Conservation (phyloP, 176 grass and related monocot genomes). For the Juncus inflexus region DNA sequence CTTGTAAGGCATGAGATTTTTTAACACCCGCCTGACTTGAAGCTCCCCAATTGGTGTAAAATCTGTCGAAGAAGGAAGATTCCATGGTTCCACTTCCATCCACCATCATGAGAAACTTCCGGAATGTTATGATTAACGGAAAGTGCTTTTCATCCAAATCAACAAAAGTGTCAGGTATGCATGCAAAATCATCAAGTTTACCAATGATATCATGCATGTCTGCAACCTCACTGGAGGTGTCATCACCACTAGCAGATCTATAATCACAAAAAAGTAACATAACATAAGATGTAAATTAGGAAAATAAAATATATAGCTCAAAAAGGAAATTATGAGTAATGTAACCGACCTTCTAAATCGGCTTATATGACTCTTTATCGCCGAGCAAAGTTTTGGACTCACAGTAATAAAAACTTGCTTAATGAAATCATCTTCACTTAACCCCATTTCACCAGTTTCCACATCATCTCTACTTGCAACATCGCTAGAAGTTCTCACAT, state of each 20-base stretch:
- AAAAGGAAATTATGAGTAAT: neutral
- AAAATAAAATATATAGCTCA: too few relatives aligned
- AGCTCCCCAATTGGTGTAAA: constrained; percentile 30
- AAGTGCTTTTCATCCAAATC: constrained; percentile 31
- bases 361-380: constrained; percentile 52
- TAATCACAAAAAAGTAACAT: too few relatives aligned
- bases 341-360: constrained; percentile 40
- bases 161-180: constrained; percentile 57
- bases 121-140: constrained; percentile 62
- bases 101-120: constrained; percentile 82
- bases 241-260: too few relatives aligned
- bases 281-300: too few relatives aligned
- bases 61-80: constrained; percentile 63
- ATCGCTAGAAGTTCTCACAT: constrained; percentile 7
- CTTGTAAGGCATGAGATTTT: constrained; percentile 42
- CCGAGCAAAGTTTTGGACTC: constrained; percentile 69
- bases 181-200: constrained; percentile 42
- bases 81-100: constrained; percentile 63
- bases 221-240: neutral
- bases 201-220: constrained; percentile 53
- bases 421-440: constrained; percentile 21
- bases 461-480: neutral
- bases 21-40: constrained; percentile 32
- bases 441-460: neutral
- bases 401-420: constrained; percentile 91